Evolutionary conservation across 2,329 filamentous ascomycete genomes (phyloP).

Genomic region (Seiridium cupressi): DNA sequence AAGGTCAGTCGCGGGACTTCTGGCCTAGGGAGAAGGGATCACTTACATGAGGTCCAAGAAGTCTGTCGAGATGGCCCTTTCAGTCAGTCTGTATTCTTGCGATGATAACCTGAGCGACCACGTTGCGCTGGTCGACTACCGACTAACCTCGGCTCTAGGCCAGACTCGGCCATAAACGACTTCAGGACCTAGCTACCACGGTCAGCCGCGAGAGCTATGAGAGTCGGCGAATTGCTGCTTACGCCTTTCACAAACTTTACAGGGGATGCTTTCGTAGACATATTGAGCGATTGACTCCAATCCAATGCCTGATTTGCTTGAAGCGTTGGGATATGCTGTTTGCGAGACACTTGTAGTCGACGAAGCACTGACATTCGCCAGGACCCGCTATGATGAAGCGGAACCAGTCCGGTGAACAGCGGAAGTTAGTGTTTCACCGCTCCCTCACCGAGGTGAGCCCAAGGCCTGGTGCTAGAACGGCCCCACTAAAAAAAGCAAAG

Average conservation of each 20-base stretch:
- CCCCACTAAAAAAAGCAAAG: neutral
- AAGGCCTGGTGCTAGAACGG: neutral
- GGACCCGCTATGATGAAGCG: neutral
- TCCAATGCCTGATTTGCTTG: neutral
- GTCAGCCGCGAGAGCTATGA: conserved; percentile 14
- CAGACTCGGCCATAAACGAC: conserved; percentile 82
- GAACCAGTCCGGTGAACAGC: neutral
- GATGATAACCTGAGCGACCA: neutral
- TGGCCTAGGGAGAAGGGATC: neutral
- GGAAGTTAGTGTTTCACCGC: too few species aligned
- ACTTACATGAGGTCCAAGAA: conserved; percentile 41
- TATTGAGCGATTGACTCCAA: neutral
- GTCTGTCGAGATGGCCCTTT: conserved; percentile 20
- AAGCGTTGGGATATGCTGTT: too few species aligned
- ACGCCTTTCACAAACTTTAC: conserved; percentile 62
- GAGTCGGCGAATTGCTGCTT: conserved; percentile 21
- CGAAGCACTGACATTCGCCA: neutral
- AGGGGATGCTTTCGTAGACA: conserved; percentile 1
- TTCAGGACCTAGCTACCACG: conserved; percentile 65
- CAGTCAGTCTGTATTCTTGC: neutral
- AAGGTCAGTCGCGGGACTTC: neutral
- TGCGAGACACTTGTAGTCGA: neutral
- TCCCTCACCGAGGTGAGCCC: neutral
- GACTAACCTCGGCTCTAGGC: conserved; percentile 79
- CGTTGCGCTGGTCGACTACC: neutral